Percentiles rank a stretch among this genome's conserved stretches.
phyloP scores from a whole-genome alignment of 208 protist species.

The Balamuthia mandrillaris region DNA sequence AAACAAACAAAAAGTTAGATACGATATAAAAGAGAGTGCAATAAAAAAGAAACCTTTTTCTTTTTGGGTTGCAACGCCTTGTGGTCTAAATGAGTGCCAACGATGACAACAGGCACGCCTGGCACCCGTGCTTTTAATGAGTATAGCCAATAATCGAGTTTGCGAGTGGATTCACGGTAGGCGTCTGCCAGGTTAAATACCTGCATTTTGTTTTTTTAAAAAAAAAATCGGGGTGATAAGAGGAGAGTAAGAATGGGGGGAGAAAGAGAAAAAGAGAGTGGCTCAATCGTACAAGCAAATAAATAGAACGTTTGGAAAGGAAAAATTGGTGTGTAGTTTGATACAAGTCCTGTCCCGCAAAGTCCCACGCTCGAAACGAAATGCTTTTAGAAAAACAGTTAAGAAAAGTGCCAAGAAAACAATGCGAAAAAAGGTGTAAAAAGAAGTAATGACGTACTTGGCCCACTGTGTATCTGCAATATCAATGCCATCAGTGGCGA shows the following conservation, averaged over 20 bases:
- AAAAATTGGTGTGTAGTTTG: constrained; percentile 41
- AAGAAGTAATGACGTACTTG: neutral
- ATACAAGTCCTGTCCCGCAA: constrained; percentile 31
- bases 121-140: constrained; percentile 18
- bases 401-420: neutral
- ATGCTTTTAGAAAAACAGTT: neutral
- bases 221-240: too few relatives aligned
- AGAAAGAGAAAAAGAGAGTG: too few relatives aligned
- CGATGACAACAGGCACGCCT: constrained; percentile 33
- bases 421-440: neutral
- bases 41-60: neutral
- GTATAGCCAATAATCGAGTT: constrained; percentile 36
- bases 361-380: constrained; percentile 38
- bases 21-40: neutral
- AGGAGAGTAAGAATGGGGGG: too few relatives aligned
- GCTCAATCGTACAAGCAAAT: constrained; percentile 29
- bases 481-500: constrained; percentile 38
- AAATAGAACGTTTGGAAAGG: constrained; percentile 38
- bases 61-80: neutral
- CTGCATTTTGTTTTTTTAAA: too few relatives aligned
- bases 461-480: constrained; percentile 14
- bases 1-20: neutral
- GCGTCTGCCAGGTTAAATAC: neutral
- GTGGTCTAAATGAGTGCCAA: constrained; percentile 32
- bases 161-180: neutral